A percentile compares a stretch with the other conserved stretches of the same genome.
These are phyloP conservation scores for Cylindrotheca closterium DNA, from an alignment of 108 stramenopile genomes.

Conservation along the genomic window DNA sequence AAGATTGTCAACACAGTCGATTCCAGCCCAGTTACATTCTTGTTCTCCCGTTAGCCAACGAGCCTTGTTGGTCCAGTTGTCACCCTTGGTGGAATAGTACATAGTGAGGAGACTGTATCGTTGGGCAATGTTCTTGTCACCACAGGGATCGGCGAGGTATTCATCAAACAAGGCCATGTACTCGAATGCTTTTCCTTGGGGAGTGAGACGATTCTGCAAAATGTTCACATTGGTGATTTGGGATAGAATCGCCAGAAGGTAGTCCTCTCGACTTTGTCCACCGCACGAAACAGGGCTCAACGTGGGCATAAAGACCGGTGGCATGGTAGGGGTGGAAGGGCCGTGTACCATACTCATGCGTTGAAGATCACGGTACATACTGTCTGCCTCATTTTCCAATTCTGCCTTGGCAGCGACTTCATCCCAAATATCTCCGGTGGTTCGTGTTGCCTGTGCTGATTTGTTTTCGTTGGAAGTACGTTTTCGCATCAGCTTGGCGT, in stretches of 20 bases:
- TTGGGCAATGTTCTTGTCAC: conserved; percentile 24
- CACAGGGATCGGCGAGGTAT: conserved; percentile 21
- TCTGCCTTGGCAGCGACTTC: background rate
- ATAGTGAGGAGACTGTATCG: conserved; percentile 42
- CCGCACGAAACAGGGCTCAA: background rate
- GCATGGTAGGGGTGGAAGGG: background rate
- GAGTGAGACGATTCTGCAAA: conserved; percentile 16
- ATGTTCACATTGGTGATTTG: conserved; percentile 10
- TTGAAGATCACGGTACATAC: background rate
- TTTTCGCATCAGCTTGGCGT: background rate
- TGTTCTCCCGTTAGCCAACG: conserved; percentile 26
- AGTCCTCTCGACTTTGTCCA: conserved; percentile 1
- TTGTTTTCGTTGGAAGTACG: background rate
- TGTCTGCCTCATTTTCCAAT: background rate
- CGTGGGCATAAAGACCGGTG: background rate
- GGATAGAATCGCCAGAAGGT: conserved; percentile 6
- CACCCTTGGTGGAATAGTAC: conserved; percentile 41
- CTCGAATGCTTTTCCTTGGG: conserved; percentile 28
- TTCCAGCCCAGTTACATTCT: conserved; percentile 52
- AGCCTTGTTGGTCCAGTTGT: conserved; percentile 21
- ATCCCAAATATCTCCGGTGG: background rate
- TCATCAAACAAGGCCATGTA: conserved; percentile 13
- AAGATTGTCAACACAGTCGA: conserved; percentile 37
- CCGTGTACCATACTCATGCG: background rate
- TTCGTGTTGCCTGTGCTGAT: background rate